These are phyloP conservation scores for Tylopilus balloui DNA, from an alignment of 768 basidiomycete genomes.

Conservation along the genomic window DNA sequence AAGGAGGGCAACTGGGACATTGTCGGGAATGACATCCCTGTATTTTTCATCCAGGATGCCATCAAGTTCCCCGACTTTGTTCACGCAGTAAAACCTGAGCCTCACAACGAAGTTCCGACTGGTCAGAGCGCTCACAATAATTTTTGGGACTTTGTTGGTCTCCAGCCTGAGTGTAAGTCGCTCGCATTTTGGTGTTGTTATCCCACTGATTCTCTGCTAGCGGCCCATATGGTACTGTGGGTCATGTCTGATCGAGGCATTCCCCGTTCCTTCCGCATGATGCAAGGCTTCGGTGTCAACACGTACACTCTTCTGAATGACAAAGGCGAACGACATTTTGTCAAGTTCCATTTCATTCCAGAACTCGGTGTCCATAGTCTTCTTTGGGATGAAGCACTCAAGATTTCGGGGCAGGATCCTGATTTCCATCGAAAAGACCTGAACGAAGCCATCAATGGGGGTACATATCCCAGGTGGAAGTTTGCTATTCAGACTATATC, in stretches of 20 bases:
- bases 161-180: conserved; percentile 58
- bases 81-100: conserved; percentile 84
- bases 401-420: conserved; percentile 79
- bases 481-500: conserved; percentile 64
- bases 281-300: conserved; percentile 89
- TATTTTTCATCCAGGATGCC: conserved; percentile 78
- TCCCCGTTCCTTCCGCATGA: conserved; percentile 82
- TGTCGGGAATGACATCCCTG: conserved; percentile 79
- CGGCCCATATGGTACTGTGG: conserved; percentile 80
- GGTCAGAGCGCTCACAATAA: conserved; percentile 75
- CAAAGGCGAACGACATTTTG: conserved; percentile 66
- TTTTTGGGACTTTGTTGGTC: conserved; percentile 80
- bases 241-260: conserved; percentile 80
- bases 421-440: conserved; percentile 89
- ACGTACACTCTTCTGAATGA: conserved; percentile 73
- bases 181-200: not conserved
- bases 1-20: conserved; percentile 85
- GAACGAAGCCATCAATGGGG: conserved; percentile 73
- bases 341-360: conserved; percentile 84
- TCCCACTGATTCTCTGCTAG: conserved; percentile 30
- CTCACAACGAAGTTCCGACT: conserved; percentile 73
- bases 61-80: conserved; percentile 85
- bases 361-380: conserved; percentile 81
- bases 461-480: conserved; percentile 71
- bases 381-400: conserved; percentile 88